Percentiles rank a stretch among this genome's conserved stretches.
Evolutionary conservation across 2,329 filamentous ascomycete genomes (phyloP).

Genomic region (Sordariomycetes sp.): DNA sequence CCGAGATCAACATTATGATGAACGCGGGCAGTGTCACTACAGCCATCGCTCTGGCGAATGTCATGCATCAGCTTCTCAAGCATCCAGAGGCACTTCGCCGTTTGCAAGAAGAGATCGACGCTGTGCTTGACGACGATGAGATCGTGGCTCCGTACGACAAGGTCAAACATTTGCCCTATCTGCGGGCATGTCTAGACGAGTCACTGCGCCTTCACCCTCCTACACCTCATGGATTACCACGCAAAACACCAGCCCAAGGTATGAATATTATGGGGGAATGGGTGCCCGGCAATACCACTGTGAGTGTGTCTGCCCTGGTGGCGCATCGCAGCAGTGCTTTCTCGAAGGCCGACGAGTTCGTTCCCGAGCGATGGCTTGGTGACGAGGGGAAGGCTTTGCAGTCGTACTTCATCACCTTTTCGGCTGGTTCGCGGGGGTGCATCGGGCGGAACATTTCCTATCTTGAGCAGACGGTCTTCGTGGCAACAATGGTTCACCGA

Average conservation of each 20-base stretch:
- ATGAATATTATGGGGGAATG: conserved; percentile 19
- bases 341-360: conserved; percentile 26
- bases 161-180: conserved; percentile 37
- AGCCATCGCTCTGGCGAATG: conserved; percentile 37
- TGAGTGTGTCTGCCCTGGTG: conserved; percentile 26
- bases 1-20: conserved; percentile 44
- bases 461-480: conserved; percentile 34
- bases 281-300: conserved; percentile 24
- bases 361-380: conserved; percentile 30
- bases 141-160: conserved; percentile 38
- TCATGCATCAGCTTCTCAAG: conserved; percentile 41
- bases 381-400: conserved; percentile 22
- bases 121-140: conserved; percentile 30
- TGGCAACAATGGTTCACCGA: conserved; percentile 30
- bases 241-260: conserved; percentile 17
- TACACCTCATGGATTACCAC: conserved; percentile 16
- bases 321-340: conserved; percentile 29
- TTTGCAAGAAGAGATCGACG: conserved; percentile 34
- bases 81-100: conserved; percentile 28
- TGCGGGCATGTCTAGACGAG: conserved; percentile 42
- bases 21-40: conserved; percentile 43
- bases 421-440: conserved; percentile 29
- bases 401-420: conserved; percentile 27
- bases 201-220: conserved; percentile 22
- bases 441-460: conserved; percentile 29